Percentiles rank a stretch among this genome's conserved stretches.
These are phyloP conservation scores for Chaetomidium leptoderma DNA, from an alignment of 495 filamentous ascomycete genomes.

Conservation along the genomic window DNA sequence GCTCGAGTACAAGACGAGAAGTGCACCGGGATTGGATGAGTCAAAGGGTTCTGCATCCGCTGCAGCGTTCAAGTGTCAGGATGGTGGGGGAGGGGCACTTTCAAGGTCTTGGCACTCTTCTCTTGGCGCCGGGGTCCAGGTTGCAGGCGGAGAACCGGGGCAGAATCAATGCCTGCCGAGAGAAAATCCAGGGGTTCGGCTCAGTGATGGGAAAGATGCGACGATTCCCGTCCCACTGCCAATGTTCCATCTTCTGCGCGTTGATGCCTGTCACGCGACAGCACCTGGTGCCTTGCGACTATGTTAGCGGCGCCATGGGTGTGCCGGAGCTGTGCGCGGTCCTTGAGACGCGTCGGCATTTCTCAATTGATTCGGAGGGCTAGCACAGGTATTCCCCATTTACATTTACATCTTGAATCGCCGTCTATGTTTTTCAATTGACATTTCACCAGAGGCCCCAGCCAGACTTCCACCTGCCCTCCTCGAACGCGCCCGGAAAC, in stretches of 20 bases:
- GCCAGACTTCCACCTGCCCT: conserved; percentile 34
- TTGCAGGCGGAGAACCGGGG: conserved; percentile 11
- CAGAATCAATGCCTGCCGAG: conserved; percentile 17
- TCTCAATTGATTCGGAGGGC: conserved; percentile 39
- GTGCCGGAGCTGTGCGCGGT: conserved; percentile 48
- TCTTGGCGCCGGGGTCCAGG: neutral
- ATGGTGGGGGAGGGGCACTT: conserved; percentile 24
- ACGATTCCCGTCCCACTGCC: too few species aligned
- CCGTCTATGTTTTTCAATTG: neutral
- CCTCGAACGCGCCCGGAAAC: conserved; percentile 40
- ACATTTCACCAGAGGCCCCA: conserved; percentile 3
- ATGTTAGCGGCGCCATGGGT: conserved; percentile 55
- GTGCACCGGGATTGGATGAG: neutral
- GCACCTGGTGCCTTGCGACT: conserved; percentile 24
- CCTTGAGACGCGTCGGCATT: conserved; percentile 35
- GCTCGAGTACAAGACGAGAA: neutral
- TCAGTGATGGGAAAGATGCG: neutral
- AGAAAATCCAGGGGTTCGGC: conserved; percentile 4
- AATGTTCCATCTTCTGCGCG: neutral
- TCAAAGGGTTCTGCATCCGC: conserved; percentile 5
- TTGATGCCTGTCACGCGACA: conserved; percentile 15
- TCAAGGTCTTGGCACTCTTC: neutral
- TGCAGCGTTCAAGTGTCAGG: neutral
- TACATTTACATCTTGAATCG: neutral
- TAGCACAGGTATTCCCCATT: conserved; percentile 40